Conservation (phyloP, 2,329 filamentous ascomycete genomes). For the Sphaceloma murrayae region DNA sequence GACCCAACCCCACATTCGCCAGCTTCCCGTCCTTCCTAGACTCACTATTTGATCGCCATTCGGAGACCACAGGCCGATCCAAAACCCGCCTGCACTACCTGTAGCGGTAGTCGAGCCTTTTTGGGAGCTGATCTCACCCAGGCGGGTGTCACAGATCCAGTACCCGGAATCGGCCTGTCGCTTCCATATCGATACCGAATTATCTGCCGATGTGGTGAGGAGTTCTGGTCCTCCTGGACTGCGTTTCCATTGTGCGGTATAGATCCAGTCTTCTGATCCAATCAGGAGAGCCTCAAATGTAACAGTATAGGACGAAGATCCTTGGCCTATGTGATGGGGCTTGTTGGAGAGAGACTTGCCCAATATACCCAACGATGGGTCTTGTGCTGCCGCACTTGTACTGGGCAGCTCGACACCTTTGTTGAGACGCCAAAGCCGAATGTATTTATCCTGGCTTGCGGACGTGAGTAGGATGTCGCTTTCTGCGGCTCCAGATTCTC, state of each 20-base stretch:
- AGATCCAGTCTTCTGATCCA: constrained; percentile 98
- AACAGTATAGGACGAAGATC: constrained; percentile 58
- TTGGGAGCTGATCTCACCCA: constrained; percentile 88
- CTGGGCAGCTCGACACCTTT: constrained; percentile 56
- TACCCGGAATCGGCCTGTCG: constrained; percentile 74
- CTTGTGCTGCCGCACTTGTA: constrained; percentile 45
- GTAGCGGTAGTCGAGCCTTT: constrained; percentile 96
- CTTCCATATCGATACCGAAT: constrained; percentile 89
- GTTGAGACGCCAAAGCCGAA: constrained; percentile 83
- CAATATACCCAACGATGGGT: constrained; percentile 49
- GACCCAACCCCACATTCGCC: constrained; percentile 73
- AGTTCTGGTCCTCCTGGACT: constrained; percentile 39
- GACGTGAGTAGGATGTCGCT: constrained; percentile 77
- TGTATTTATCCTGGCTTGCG: constrained; percentile 94
- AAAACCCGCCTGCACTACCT: constrained; percentile 90
- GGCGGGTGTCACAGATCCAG: constrained; percentile 75
- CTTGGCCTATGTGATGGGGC: constrained; percentile 62
- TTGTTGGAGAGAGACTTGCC: constrained; percentile 81
- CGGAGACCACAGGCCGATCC: constrained; percentile 88
- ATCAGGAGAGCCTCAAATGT: constrained; percentile 91
- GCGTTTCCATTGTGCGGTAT: constrained; percentile 68
- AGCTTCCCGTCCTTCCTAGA: constrained; percentile 83
- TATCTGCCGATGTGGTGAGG: constrained; percentile 87
- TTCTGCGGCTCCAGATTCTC: constrained; percentile 45
- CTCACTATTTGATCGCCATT: constrained; percentile 65